A percentile compares a stretch with the other conserved stretches of the same genome.
These are phyloP conservation scores for Elymus sibiricus DNA, from an alignment of 176 grass and related monocot species.

Conservation along the genomic window DNA sequence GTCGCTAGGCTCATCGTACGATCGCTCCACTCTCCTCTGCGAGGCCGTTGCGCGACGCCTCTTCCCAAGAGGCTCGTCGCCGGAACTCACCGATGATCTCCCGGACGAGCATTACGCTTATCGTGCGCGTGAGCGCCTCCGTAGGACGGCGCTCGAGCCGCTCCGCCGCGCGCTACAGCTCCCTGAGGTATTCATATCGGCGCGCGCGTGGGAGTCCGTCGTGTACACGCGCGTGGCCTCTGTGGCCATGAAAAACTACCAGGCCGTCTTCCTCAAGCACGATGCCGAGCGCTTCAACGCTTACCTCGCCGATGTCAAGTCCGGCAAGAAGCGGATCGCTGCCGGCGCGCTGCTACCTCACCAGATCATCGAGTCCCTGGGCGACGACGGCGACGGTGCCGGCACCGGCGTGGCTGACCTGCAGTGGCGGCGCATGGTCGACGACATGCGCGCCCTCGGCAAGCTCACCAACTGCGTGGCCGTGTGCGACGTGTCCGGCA, in stretches of 20 bases:
- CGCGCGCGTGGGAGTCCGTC: conserved; percentile 42
- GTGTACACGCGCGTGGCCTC: conserved; percentile 68
- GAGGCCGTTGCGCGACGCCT: conserved; percentile 65
- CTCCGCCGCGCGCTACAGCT: conserved; percentile 68
- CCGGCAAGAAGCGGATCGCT: conserved; percentile 51
- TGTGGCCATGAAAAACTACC: conserved; percentile 80
- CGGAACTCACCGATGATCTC: conserved; percentile 29
- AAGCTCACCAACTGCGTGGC: conserved; percentile 57
- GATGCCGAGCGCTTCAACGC: conserved; percentile 49
- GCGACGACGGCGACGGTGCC: neutral
- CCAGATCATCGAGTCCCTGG: conserved; percentile 39
- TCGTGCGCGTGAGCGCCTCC: conserved; percentile 56
- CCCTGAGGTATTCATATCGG: conserved; percentile 65
- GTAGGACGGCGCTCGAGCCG: conserved; percentile 47
- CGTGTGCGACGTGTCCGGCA: conserved; percentile 76
- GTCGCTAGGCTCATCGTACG: conserved; percentile 53
- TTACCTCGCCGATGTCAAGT: conserved; percentile 53
- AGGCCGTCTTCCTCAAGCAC: conserved; percentile 47
- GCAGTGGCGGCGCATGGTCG: conserved; percentile 73
- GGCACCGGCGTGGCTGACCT: conserved; percentile 45
- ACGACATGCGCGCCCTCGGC: conserved; percentile 42
- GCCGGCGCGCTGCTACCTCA: conserved; percentile 72
- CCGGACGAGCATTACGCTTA: conserved; percentile 66
- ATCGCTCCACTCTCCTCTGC: conserved; percentile 66
- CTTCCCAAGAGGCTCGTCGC: conserved; percentile 50